These are phyloP conservation scores for Paecilomyces formosus DNA, from an alignment of 2,329 filamentous ascomycete species.

Conservation along the genomic window DNA sequence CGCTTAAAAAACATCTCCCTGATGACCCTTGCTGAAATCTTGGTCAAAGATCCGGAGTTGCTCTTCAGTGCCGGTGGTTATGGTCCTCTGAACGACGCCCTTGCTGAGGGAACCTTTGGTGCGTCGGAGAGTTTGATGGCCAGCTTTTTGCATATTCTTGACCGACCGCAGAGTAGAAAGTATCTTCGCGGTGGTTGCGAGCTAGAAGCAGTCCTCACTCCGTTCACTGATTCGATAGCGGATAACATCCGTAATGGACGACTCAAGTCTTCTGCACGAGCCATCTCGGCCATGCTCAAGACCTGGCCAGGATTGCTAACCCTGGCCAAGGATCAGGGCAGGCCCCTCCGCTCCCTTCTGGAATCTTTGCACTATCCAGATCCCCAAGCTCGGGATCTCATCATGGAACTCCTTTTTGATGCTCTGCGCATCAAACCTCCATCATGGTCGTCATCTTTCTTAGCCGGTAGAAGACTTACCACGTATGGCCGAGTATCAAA, in stretches of 20 bases:
- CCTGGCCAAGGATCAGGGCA: slow-evolving; percentile 79
- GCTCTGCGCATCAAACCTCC: slow-evolving; percentile 83
- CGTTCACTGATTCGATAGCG: slow-evolving; percentile 75
- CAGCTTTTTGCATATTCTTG: slow-evolving; percentile 83
- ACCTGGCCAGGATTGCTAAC: slow-evolving; percentile 91
- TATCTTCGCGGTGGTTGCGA: slow-evolving; percentile 85
- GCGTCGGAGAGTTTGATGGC: slow-evolving; percentile 82
- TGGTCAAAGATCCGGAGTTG: slow-evolving; percentile 76
- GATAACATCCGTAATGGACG: slow-evolving; percentile 52
- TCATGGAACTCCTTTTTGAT: slow-evolving; percentile 81
- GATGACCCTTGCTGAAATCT: slow-evolving; percentile 84
- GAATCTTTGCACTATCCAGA: slow-evolving; percentile 55
- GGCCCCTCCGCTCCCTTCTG: slow-evolving; percentile 75
- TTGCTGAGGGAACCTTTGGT: slow-evolving; percentile 85
- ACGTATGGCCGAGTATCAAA: slow-evolving; percentile 94
- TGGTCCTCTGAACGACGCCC: slow-evolving; percentile 78
- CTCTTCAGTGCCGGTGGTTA: slow-evolving; percentile 79
- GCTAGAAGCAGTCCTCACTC: slow-evolving; percentile 79
- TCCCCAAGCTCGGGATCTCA: slow-evolving; percentile 58
- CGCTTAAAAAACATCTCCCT: slow-evolving; percentile 83
- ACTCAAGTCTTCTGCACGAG: slow-evolving; percentile 80
- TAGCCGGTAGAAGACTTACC: slow-evolving; percentile 84
- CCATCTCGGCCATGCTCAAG: slow-evolving; percentile 84
- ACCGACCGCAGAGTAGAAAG: slow-evolving; percentile 70
- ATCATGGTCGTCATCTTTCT: slow-evolving; percentile 90